A percentile compares a stretch with the other conserved stretches of the same genome.
phyloP scores from a whole-genome alignment of 2,329 filamentous ascomycete species.

The Aspergillus sp. region DNA sequence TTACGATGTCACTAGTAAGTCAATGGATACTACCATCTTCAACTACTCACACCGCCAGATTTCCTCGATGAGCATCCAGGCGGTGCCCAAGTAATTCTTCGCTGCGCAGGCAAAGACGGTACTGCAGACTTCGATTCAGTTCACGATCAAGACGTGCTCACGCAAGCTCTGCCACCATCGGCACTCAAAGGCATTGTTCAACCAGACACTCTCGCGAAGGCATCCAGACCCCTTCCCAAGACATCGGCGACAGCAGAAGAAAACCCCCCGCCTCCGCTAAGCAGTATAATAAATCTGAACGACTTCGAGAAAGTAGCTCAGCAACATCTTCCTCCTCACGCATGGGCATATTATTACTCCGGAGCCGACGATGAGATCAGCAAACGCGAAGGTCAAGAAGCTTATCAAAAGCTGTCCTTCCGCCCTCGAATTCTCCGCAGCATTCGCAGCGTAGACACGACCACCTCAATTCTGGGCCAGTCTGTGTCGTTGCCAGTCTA shows the following conservation, averaged over 20 bases:
- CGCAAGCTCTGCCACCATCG: constrained; percentile 28
- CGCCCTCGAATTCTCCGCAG: constrained; percentile 50
- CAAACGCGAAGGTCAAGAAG: constrained; percentile 45
- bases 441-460: constrained; percentile 41
- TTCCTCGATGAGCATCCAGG: constrained; percentile 39
- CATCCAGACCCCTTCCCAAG: neutral
- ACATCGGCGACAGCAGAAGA: neutral
- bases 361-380: constrained; percentile 55
- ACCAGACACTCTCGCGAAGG: constrained; percentile 4
- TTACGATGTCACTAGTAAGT: constrained; percentile 50
- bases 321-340: constrained; percentile 29
- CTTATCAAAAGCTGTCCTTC: constrained; percentile 50
- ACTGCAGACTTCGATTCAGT: constrained; percentile 40
- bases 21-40: neutral
- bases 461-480: constrained; percentile 35
- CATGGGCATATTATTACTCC: constrained; percentile 51
- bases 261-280: constrained; percentile 28
- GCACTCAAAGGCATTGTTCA: constrained; percentile 32
- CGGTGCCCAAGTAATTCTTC: constrained; percentile 36
- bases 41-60: constrained; percentile 21
- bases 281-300: constrained; percentile 37
- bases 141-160: constrained; percentile 34
- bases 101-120: constrained; percentile 38
- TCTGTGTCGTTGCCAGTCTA: constrained; percentile 43
- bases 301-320: constrained; percentile 44